Evolutionary conservation across 257 asterid species (phyloP), one percentile per base, ranked within the genome.

Genomic region (Handroanthus guayacan): DNA sequence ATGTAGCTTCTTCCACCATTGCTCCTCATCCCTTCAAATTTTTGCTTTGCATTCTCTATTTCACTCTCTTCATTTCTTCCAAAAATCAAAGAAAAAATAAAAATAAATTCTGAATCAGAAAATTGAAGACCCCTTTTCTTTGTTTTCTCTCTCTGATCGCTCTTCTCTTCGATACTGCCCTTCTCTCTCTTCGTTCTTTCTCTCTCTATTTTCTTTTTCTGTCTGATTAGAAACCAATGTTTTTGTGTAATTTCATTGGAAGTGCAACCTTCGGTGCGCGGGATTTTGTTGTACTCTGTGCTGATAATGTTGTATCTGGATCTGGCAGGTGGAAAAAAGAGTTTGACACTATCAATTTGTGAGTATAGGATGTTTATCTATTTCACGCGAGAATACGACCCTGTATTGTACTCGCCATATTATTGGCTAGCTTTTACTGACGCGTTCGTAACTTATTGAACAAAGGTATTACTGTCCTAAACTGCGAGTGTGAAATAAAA

Each of bases 131-230:
- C 89, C 87, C 80, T 78, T 78, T 82, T 58, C 78, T 69, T 81
- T 58, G 82, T 63, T 73, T 78, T 81, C 84, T 82, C 84, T 82
- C 81, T 77, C 85, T 78, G 87, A 81, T 83, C 90, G 84, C 82
- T 69, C 84, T 71, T 80, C 58, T 68, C 82, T 82, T 69, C 80
- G 84, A 72, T 80, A 62, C 81, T 75, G 75, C 47, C 82, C 84
- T 80, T 84, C 83, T 81, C 86, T 84, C 83, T 84, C 85, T 72
- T 78, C 75, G 77, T 61, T 71, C 78, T 69, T 39, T 54, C 74
- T 78, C 69, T 83, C 71, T 73, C 68, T 14, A 61, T 56, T 67
- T 61, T 72, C 83, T 65, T 78, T 86, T 74, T 74, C 81, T 68
- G 84, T 80, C 79, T 75, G 82, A 77, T 81, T 81, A 65, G 78